A percentile compares a stretch with the other conserved stretches of the same genome.
These are phyloP conservation scores for Hamamelis virginiana DNA, from an alignment of 164 flowering plant genomes.

Conservation along the genomic window DNA sequence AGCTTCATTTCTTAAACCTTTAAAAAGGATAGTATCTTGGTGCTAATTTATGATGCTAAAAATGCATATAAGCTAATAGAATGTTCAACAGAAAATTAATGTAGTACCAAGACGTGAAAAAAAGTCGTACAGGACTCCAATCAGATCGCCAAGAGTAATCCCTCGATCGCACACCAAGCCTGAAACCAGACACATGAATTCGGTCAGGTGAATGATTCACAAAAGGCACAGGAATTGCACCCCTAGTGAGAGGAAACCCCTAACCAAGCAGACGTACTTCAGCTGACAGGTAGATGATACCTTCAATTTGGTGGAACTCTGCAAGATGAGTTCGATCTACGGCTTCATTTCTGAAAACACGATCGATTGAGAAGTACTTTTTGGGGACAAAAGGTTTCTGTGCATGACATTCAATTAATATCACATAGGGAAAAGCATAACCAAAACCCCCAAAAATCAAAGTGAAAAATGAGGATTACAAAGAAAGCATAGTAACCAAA, in stretches of 20 bases:
- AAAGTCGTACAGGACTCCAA: slow-evolving; percentile 84
- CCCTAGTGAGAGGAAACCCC: neutral
- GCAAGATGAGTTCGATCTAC: slow-evolving; percentile 99
- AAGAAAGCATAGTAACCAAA: neutral
- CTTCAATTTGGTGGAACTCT: slow-evolving; percentile 99
- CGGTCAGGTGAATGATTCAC: slow-evolving; percentile 5
- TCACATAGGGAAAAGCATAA: neutral
- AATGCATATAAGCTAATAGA: neutral
- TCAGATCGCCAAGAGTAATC: slow-evolving; percentile 83
- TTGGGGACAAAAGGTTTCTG: slow-evolving; percentile 80
- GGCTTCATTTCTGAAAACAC: slow-evolving; percentile 99
- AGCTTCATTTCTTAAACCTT: neutral
- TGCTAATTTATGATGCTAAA: neutral
- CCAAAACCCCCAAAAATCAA: neutral
- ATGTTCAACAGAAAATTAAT: neutral
- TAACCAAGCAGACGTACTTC: neutral
- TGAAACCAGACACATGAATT: slow-evolving; percentile 31
- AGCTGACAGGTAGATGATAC: slow-evolving; percentile 30
- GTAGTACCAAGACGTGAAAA: slow-evolving; percentile 81
- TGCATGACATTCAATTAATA: slow-evolving; percentile 3
- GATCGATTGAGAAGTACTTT: slow-evolving; percentile 85
- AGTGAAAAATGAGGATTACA: neutral
- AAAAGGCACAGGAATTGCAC: neutral
- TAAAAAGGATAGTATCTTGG: neutral
- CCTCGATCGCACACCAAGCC: slow-evolving; percentile 92